Evolutionary conservation across 2,329 filamentous ascomycete genomes (phyloP), one percentile per base, ranked within the genome.

Genomic region (Beauveria sp.): DNA sequence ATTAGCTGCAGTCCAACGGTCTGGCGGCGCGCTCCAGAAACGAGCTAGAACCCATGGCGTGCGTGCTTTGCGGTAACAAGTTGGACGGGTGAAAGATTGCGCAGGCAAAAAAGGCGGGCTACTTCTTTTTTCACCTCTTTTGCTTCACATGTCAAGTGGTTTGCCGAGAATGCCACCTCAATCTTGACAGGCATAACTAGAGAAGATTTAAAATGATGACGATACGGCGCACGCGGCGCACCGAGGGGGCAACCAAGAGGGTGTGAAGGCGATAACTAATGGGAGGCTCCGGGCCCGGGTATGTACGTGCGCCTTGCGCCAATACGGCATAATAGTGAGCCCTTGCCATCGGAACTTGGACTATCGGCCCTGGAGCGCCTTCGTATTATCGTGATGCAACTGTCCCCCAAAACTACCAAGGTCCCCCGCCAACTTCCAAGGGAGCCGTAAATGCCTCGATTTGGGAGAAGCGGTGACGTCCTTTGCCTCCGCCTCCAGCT

Each of bases 311-410:
- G 54, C 9, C 24, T 30, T 41, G 52, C 34, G 54, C 14, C 14
- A 37, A 34, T 37, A 46, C 41, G 26, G 43, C 24, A 22, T 47
- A 46, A 30, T 26, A 7, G 26, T 26, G 26, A 26, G 28, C 8
- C n/a, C 54, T 37, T 37, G 12, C 28, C 28, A 47, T 56, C 43
- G 28, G 43, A 12, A 55, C 5, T 9, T 30, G 40, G n/a, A 22
- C 24, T 12, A 30, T 30, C 26, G 12, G 40, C 34, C 14, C 3
- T 43, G 20, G 30, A 20, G 18, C 12, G 14, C 44, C 28, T 47
- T 57, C 44, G 55, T 57, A 57, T 48, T 40, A 57, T 57, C 43
- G 55, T 44, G 30, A 48, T 57, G 55, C 5, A 7, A 30, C 28
- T 30, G 28, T 30, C 28, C 8, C 28, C 28, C 28, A 28, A 28